Percentiles rank a stretch among this genome's conserved stretches.
Evolutionary conservation across 345 rosid genomes (phyloP).

Genomic region (Corchorus olitorius): DNA sequence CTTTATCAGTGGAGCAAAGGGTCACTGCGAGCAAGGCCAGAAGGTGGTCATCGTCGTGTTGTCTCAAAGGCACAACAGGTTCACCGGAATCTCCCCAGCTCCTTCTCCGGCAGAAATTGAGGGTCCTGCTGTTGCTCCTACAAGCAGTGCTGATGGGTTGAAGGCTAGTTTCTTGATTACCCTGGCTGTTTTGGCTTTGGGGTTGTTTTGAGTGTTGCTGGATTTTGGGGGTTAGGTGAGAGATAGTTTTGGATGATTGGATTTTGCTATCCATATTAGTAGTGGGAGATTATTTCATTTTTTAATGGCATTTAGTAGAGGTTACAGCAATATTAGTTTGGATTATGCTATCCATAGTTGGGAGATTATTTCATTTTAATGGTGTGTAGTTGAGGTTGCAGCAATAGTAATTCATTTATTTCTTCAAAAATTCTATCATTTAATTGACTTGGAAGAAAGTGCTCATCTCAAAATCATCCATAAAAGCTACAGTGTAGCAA

Average conservation of each 20-base stretch:
- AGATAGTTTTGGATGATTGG: background rate
- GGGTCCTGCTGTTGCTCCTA: slow-evolving; percentile 67
- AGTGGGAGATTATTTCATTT: background rate
- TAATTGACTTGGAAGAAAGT: background rate
- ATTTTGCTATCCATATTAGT: background rate
- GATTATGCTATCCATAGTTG: background rate
- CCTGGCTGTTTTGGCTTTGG: slow-evolving; percentile 28
- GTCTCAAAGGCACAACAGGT: slow-evolving; percentile 37
- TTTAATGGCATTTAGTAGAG: too few relatives aligned
- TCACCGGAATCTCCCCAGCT: slow-evolving; percentile 54
- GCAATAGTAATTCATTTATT: background rate
- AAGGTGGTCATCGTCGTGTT: slow-evolving; percentile 69
- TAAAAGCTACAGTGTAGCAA: too few relatives aligned
- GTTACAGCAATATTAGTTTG: background rate
- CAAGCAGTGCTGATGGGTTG: slow-evolving; percentile 43
- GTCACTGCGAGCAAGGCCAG: slow-evolving; percentile 77
- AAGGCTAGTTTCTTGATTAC: slow-evolving; percentile 23
- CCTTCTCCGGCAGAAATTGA: slow-evolving; percentile 64
- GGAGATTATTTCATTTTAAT: background rate
- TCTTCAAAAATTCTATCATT: background rate
- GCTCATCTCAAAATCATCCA: too few relatives aligned
- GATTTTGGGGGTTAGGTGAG: background rate
- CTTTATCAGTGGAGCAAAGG: slow-evolving; percentile 79
- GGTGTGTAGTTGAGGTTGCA: background rate
- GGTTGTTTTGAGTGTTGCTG: slow-evolving; percentile 27